Percentiles rank a stretch among this genome's conserved stretches.
These are phyloP conservation scores for Eucalyptus regnans DNA, from an alignment of 345 rosid genomes.

Conservation along the genomic window DNA sequence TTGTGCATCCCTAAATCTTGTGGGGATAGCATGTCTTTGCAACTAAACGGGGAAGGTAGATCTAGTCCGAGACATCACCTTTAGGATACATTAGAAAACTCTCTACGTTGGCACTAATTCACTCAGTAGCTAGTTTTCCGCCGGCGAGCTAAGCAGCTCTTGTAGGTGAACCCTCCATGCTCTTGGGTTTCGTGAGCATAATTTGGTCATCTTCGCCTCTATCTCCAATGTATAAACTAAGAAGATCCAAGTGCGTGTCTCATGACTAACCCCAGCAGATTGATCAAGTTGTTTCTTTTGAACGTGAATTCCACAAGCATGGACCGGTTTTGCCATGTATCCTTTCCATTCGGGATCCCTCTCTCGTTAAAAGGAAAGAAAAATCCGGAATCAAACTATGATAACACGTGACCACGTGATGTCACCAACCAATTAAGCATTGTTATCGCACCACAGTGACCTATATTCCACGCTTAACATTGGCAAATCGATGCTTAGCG, in stretches of 20 bases:
- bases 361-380: neutral
- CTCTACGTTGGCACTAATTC: neutral
- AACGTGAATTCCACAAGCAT: neutral
- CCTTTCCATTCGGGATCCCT: neutral
- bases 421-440: neutral
- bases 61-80: neutral
- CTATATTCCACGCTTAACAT: neutral
- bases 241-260: neutral
- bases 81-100: neutral
- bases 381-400: neutral
- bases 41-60: neutral
- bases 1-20: neutral
- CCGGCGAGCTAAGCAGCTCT: neutral
- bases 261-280: neutral
- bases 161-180: neutral
- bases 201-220: neutral
- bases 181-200: neutral
- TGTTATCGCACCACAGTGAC: too few species aligned
- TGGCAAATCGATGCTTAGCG: neutral
- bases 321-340: neutral
- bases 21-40: neutral
- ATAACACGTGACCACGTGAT: neutral
- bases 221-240: neutral
- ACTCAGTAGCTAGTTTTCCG: neutral
- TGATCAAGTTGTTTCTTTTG: neutral